A percentile compares a stretch with the other conserved stretches of the same genome.
Conservation (phyloP, 179 eudicot species). For the Spinacia oleracea region DNA sequence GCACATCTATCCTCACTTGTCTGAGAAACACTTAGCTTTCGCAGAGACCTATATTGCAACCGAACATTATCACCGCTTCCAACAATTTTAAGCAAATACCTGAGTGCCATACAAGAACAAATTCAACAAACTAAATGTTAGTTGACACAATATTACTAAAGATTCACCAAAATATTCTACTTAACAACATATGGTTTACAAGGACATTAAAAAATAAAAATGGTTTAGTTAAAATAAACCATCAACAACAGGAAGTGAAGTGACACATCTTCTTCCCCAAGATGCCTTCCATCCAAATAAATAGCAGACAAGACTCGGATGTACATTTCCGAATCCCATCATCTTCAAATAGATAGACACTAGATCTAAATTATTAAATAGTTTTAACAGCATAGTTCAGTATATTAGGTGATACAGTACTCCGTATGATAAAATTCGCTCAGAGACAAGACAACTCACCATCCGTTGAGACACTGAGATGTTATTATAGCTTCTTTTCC, state of each 20-base stretch:
- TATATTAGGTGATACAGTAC: too few relatives aligned
- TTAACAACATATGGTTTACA: not conserved
- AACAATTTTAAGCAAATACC: conserved; percentile 71
- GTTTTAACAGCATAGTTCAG: too few relatives aligned
- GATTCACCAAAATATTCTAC: too few relatives aligned
- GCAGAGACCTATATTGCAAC: conserved; percentile 76
- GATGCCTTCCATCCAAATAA: not conserved
- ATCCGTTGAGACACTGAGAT: conserved; percentile 92
- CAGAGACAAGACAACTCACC: conserved; percentile 53
- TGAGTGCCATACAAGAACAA: conserved; percentile 20
- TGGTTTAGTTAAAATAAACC: not conserved
- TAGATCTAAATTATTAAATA: not conserved
- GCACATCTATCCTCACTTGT: conserved; percentile 42
- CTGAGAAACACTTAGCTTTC: conserved; percentile 42
- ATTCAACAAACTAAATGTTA: too few relatives aligned
- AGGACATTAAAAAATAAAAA: not conserved
- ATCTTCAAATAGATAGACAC: not conserved
- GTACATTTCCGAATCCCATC: not conserved
- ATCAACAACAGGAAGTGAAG: not conserved
- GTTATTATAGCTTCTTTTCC: conserved; percentile 94
- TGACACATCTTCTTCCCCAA: not conserved
- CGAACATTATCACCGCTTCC: conserved; percentile 69
- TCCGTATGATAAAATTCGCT: too few relatives aligned
- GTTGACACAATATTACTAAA: not conserved
- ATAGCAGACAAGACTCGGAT: not conserved